phyloP scores from a whole-genome alignment of 495 filamentous ascomycete species.

The Penicillium egyptiacum region DNA sequence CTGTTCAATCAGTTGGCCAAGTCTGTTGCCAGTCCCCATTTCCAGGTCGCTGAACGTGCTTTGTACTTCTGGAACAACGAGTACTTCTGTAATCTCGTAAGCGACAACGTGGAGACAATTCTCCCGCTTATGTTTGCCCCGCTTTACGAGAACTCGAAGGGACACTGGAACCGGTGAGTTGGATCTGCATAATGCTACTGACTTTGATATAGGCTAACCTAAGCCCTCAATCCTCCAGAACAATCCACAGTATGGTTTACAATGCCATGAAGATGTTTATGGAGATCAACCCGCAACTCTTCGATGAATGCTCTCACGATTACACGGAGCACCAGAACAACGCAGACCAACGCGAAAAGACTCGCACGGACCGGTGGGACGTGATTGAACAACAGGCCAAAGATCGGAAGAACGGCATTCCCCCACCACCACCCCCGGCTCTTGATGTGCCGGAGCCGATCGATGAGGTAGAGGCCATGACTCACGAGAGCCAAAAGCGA shows the following conservation, averaged over 20 bases:
- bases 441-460: slow-evolving; percentile 56
- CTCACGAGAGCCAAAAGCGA: slow-evolving; percentile 80
- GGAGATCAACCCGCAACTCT: slow-evolving; percentile 98
- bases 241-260: slow-evolving; percentile 99
- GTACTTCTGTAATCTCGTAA: slow-evolving; percentile 99
- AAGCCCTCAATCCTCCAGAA: slow-evolving; percentile 58
- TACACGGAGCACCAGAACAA: slow-evolving; percentile 96
- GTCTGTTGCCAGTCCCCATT: slow-evolving; percentile 97
- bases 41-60: slow-evolving; percentile 96
- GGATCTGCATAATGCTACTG: not conserved
- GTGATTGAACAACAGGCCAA: slow-evolving; percentile 77
- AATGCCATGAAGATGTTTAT: slow-evolving; percentile 99
- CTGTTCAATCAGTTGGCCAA: slow-evolving; percentile 97
- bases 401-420: slow-evolving; percentile 56
- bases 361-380: slow-evolving; percentile 83
- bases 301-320: slow-evolving; percentile 97
- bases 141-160: slow-evolving; percentile 98
- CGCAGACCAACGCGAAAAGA: slow-evolving; percentile 72
- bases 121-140: slow-evolving; percentile 99
- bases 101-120: slow-evolving; percentile 98
- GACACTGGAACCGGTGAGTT: slow-evolving; percentile 94
- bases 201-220: slow-evolving; percentile 17
- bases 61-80: slow-evolving; percentile 99
- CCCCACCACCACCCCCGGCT: slow-evolving; percentile 35
- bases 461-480: slow-evolving; percentile 71